These are phyloP conservation scores for Paraleonurus japonicus DNA, from an alignment of 257 asterid species.

Conservation along the genomic window DNA sequence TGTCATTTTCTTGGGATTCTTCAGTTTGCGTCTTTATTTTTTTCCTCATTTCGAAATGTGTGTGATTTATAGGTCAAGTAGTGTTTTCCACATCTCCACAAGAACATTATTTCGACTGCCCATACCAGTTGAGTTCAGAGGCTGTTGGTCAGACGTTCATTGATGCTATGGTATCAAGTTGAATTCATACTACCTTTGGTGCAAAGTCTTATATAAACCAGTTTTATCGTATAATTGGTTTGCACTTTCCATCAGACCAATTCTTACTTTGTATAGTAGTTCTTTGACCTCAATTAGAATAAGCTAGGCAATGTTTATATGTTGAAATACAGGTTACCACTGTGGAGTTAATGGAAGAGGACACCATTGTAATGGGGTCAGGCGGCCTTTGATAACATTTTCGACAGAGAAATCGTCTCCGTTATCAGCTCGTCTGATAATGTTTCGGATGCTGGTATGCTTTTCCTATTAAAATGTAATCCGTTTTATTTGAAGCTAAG, in stretches of 20 bases:
- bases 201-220: background rate
- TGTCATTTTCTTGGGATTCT: background rate
- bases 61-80: constrained; percentile 51
- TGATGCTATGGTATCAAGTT: constrained; percentile 71
- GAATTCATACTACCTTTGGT: background rate
- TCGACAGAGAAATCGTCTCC: constrained; percentile 60
- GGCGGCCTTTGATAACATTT: constrained; percentile 87
- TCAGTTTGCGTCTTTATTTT: background rate
- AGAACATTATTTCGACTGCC: constrained; percentile 93
- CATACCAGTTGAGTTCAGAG: constrained; percentile 90
- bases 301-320: background rate
- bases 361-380: constrained; percentile 68
- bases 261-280: background rate
- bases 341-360: constrained; percentile 72
- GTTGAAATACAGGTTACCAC: constrained; percentile 53
- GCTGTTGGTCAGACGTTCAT: constrained; percentile 75
- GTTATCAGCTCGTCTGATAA: constrained; percentile 34
- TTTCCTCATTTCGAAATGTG: background rate
- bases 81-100: constrained; percentile 74
- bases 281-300: background rate
- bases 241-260: too few relatives aligned
- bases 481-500: background rate
- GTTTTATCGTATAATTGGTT: too few relatives aligned
- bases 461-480: background rate
- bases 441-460: constrained; percentile 61